A percentile compares a stretch with the other conserved stretches of the same genome.
phyloP scores from a whole-genome alignment of 2,329 filamentous ascomycete species.

The Hirsutella thompsonii region DNA sequence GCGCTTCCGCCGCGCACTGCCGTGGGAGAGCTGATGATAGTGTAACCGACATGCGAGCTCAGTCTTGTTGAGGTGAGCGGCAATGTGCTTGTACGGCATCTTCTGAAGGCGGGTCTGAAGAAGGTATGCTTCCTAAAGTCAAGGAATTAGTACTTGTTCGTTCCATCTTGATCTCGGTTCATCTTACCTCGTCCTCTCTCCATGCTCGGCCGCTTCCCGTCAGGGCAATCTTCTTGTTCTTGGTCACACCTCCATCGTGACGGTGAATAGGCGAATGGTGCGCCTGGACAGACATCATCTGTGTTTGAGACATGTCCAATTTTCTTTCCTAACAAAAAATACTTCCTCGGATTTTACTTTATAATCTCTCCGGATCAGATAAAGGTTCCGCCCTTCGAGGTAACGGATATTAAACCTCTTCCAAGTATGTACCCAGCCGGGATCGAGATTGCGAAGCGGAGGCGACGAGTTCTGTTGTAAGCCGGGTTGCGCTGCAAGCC shows the following conservation, averaged over 20 bases:
- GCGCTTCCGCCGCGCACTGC: conserved; percentile 68
- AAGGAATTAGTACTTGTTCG: conserved; percentile 1
- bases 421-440: background rate
- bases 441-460: background rate
- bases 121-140: conserved; percentile 65
- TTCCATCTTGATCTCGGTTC: background rate
- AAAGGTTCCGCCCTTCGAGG: background rate
- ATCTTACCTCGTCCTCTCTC: conserved; percentile 71
- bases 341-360: background rate
- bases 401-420: background rate
- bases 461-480: background rate
- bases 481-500: background rate
- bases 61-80: conserved; percentile 73
- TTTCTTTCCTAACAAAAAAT: too few relatives aligned
- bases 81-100: conserved; percentile 87
- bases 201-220: conserved; percentile 68
- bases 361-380: background rate
- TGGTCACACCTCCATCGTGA: conserved; percentile 46
- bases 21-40: conserved; percentile 76
- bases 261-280: conserved; percentile 39
- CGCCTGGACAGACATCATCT: conserved; percentile 28
- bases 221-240: conserved; percentile 54
- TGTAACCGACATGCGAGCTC: conserved; percentile 79
- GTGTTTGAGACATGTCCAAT: conserved; percentile 35
- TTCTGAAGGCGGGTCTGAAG: conserved; percentile 75